Conservation (phyloP, 202 grass and related monocot genomes). For the Panicum hallii region DNA sequence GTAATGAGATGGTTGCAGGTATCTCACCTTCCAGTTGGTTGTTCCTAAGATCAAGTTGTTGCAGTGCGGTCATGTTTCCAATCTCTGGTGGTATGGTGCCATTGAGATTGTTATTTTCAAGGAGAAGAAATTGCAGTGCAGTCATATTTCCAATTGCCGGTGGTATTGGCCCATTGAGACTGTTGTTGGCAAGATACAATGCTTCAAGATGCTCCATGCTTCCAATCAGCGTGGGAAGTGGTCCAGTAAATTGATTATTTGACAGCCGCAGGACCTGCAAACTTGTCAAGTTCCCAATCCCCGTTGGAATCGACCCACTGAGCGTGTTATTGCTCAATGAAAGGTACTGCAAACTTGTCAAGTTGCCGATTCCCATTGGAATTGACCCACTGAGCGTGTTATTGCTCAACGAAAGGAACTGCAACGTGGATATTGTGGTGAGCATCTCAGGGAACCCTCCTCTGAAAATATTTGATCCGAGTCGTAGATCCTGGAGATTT, state of each 20-base stretch:
- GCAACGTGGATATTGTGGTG: too few species aligned
- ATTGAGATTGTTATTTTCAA: constrained; percentile 44
- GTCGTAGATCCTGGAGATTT: neutral
- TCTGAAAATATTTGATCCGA: constrained; percentile 33
- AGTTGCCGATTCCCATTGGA: constrained; percentile 30
- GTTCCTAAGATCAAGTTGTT: constrained; percentile 18
- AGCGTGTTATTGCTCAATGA: too few species aligned
- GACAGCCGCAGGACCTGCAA: constrained; percentile 25
- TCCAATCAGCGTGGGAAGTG: constrained; percentile 43
- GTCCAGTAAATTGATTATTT: constrained; percentile 38
- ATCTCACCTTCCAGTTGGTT: constrained; percentile 54
- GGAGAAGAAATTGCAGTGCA: neutral
- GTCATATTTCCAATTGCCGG: constrained; percentile 46
- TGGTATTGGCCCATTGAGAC: constrained; percentile 48
- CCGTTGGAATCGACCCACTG: constrained; percentile 34
- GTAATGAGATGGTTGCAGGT: constrained; percentile 40
- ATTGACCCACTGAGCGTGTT: constrained; percentile 15
- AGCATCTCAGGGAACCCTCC: constrained; percentile 17
- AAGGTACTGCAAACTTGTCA: neutral
- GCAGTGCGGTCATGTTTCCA: constrained; percentile 40
- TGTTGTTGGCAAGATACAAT: constrained; percentile 43
- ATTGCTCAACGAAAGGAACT: too few species aligned
- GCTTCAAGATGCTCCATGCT: neutral
- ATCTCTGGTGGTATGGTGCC: constrained; percentile 51
- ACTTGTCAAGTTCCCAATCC: constrained; percentile 28